Base-by-base conservation (phyloP, 805 yeast genomes). In the Kodamaea laetipori region DNA sequence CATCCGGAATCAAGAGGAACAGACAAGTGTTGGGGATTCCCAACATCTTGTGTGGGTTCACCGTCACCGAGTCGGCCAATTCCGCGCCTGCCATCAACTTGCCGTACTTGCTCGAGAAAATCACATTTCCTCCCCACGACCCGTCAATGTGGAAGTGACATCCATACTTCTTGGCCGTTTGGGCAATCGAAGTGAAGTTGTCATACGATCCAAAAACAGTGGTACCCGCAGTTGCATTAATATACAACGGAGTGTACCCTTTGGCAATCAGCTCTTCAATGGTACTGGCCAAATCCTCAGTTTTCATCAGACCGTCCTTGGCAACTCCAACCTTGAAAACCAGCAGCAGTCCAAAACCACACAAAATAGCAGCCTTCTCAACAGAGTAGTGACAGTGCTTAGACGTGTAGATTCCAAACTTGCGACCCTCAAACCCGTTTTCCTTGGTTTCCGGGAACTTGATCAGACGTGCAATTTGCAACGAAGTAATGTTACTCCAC, bases 71-170 rank as follows among this genome's bases (percentile, higher is more conserved):
- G 61, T 87, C 78, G 1, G 94, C 95, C 15, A 73, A 57, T 32
- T 84, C 76, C 24, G 77, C 60, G 1, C 96, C 96, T 12, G 62
- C 57, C 47, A 87, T 61, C 51, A 75, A 73, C 32, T 56, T 61
- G 35, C 77, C 76, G 43, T 80, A 77, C 8, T 51, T 66, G 0
- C 60, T 52, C 32, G 88, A 81, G 66, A 87, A 88, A 0, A 86
- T 73, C 7, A 84, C 82, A 54, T 88, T 88, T 6, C 92, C 96
- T 25, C 96, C 96, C 95, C 95, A 86, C 5, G 94, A 85, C 1
- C 94, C 96, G 63, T 87, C 96, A 31, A 87, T 77, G 60, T 87
- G 96, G 57, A 85, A 76, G 92, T 95, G 88, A 6, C 80, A 40
- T n/a, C 72, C 61, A 60, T 81, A 58, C 44, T 70, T 69, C 43